Percentiles rank a stretch among this genome's conserved stretches.
Conservation (phyloP, 2,329 filamentous ascomycete genomes). For the Colletotrichum gloeosporioides region DNA sequence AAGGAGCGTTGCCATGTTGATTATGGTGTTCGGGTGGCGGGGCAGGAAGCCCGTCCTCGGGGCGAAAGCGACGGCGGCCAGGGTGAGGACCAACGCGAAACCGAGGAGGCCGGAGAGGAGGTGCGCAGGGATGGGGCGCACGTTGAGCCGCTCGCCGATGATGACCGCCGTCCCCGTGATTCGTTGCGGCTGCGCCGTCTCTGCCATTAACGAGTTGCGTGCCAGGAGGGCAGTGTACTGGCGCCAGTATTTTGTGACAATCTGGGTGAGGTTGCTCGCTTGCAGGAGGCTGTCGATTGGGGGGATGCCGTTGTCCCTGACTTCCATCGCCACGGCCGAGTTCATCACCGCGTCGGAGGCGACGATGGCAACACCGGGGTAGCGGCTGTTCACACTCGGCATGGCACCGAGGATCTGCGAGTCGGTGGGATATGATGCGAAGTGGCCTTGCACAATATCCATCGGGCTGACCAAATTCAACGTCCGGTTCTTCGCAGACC, state of each 20-base stretch:
- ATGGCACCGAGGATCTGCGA: slow-evolving; percentile 9
- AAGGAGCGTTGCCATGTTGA: slow-evolving; percentile 39
- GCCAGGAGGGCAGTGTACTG: slow-evolving; percentile 40
- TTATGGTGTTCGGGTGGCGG: slow-evolving; percentile 36
- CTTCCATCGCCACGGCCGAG: slow-evolving; percentile 33
- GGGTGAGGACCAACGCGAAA: slow-evolving; percentile 28
- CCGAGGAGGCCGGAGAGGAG: slow-evolving; percentile 33
- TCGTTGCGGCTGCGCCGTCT: background rate
- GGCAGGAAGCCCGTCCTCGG: slow-evolving; percentile 40
- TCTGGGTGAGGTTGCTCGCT: slow-evolving; percentile 24
- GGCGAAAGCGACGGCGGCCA: slow-evolving; percentile 25
- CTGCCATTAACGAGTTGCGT: slow-evolving; percentile 31
- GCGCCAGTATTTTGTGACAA: slow-evolving; percentile 35
- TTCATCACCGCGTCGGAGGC: slow-evolving; percentile 37
- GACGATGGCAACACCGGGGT: slow-evolving; percentile 28
- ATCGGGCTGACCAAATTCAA: slow-evolving; percentile 27
- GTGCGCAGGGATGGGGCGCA: slow-evolving; percentile 34
- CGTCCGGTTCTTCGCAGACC: background rate
- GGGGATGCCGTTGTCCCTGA: slow-evolving; percentile 24
- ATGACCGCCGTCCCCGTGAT: slow-evolving; percentile 28
- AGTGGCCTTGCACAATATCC: slow-evolving; percentile 29
- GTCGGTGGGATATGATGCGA: slow-evolving; percentile 25
- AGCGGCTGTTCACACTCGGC: slow-evolving; percentile 21
- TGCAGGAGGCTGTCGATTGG: slow-evolving; percentile 29
- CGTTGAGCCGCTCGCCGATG: slow-evolving; percentile 34